Evolutionary conservation across 2,329 filamentous ascomycete species (phyloP).

Genomic region (Trematosphaeria pertusa): DNA sequence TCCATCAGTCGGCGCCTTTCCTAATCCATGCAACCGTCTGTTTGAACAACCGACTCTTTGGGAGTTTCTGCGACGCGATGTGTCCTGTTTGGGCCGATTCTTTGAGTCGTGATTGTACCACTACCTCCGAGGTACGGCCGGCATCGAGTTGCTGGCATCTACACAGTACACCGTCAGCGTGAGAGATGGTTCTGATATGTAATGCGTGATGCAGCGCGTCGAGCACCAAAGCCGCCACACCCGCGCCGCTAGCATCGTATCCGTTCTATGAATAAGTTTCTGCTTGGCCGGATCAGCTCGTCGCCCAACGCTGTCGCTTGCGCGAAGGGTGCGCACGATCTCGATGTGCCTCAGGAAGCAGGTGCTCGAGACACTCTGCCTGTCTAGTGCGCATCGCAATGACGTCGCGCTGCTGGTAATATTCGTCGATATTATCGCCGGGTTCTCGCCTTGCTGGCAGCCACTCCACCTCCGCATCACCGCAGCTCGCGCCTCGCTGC

Average conservation of each 20-base stretch:
- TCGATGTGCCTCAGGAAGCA: constrained; percentile 9
- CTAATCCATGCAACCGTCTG: too few relatives aligned
- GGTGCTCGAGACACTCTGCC: neutral
- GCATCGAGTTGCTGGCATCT: too few relatives aligned
- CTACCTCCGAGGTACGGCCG: too few relatives aligned
- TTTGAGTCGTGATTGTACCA: too few relatives aligned
- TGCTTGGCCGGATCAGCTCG: neutral
- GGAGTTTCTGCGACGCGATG: too few relatives aligned
- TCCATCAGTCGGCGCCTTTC: too few relatives aligned
- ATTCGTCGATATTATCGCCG: constrained; percentile 12
- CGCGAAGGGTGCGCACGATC: neutral
- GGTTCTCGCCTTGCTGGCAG: constrained; percentile 21
- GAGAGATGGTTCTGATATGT: too few relatives aligned
- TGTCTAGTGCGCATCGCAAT: constrained; percentile 11
- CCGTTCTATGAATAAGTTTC: constrained; percentile 17
- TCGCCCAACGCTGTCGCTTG: neutral
- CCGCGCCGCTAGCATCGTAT: constrained; percentile 13
- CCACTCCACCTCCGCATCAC: constrained; percentile 1
- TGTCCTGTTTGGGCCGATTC: too few relatives aligned
- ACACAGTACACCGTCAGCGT: too few relatives aligned
- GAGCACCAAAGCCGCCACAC: constrained; percentile 16
- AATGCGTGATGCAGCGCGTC: too few relatives aligned
- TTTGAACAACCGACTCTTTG: too few relatives aligned
- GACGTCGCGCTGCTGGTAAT: constrained; percentile 15
- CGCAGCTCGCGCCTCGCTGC: constrained; percentile 1